Evolutionary conservation across 306 rosid species (phyloP).

Genomic region (Aeschynomene evenia): DNA sequence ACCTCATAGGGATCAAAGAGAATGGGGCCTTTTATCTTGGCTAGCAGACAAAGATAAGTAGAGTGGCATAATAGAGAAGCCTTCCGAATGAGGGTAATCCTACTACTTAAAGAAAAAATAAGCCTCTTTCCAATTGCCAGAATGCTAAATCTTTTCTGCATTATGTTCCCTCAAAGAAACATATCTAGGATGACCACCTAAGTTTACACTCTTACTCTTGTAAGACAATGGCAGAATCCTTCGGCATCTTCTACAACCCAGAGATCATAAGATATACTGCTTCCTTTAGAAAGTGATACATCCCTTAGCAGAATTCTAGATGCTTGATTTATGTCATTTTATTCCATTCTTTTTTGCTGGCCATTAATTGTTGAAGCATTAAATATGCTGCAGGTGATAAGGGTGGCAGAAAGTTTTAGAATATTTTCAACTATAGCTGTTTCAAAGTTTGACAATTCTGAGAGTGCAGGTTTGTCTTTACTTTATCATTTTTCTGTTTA

Average conservation of each 20-base stretch:
- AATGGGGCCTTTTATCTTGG: too few relatives aligned
- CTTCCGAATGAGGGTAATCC: too few relatives aligned
- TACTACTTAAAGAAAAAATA: too few relatives aligned
- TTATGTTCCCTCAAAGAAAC: too few relatives aligned
- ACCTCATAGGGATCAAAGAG: too few relatives aligned
- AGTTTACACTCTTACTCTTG: too few relatives aligned
- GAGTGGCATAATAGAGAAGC: too few relatives aligned
- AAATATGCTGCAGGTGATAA: constrained; percentile 59
- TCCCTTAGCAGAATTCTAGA: background rate
- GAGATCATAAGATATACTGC: background rate
- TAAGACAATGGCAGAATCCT: background rate
- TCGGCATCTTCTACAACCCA: background rate
- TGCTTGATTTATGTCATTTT: background rate
- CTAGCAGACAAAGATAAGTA: too few relatives aligned
- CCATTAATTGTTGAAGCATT: constrained; percentile 18
- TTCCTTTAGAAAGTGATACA: constrained; percentile 3
- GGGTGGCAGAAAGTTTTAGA: constrained; percentile 76
- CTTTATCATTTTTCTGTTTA: background rate
- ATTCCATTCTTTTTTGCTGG: background rate
- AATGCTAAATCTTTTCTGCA: too few relatives aligned
- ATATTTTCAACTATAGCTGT: constrained; percentile 78
- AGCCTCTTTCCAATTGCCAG: too few relatives aligned
- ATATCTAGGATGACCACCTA: too few relatives aligned
- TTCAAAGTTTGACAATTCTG: constrained; percentile 46
- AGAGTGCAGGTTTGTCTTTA: constrained; percentile 50